Conservation (phyloP, 1,284 basidiomycete species). For the Thelephora terrestris region DNA sequence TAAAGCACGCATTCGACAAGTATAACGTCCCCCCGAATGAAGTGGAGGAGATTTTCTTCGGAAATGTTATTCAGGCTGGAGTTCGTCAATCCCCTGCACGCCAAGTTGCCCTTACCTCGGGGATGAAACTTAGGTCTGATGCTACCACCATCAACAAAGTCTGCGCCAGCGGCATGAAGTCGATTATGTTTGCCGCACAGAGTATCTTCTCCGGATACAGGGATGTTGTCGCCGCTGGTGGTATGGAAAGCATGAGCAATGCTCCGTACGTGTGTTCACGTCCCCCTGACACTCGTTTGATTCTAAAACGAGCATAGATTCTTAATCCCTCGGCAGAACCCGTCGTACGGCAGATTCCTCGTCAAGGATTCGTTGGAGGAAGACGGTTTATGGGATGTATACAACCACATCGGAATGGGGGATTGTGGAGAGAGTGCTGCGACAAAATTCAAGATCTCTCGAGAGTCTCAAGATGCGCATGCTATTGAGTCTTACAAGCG, state of each 20-base stretch:
- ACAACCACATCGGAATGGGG: constrained; percentile 95
- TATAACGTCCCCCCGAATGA: constrained; percentile 72
- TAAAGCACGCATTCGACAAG: constrained; percentile 83
- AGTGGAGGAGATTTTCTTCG: constrained; percentile 94
- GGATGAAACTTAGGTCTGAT: constrained; percentile 79
- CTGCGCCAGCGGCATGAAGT: constrained; percentile 94
- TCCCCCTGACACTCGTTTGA: not conserved
- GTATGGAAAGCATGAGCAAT: constrained; percentile 98
- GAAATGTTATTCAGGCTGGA: constrained; percentile 94
- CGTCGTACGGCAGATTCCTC: constrained; percentile 85
- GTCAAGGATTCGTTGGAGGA: constrained; percentile 81
- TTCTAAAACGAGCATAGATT: constrained; percentile 44
- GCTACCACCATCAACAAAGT: constrained; percentile 99
- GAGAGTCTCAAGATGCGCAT: constrained; percentile 83
- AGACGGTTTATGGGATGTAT: constrained; percentile 95
- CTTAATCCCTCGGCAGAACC: constrained; percentile 83
- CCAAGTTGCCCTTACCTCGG: constrained; percentile 86
- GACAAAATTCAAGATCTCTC: constrained; percentile 73
- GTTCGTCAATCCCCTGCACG: constrained; percentile 93
- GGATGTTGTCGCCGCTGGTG: constrained; percentile 84
- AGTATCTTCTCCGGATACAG: constrained; percentile 83
- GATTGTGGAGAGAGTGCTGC: constrained; percentile 90
- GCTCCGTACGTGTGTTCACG: constrained; percentile 58
- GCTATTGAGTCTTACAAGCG: constrained; percentile 94
- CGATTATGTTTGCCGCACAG: constrained; percentile 89